Base-by-base conservation (phyloP, 441 rosid genomes). In the Populus hybrid region DNA sequence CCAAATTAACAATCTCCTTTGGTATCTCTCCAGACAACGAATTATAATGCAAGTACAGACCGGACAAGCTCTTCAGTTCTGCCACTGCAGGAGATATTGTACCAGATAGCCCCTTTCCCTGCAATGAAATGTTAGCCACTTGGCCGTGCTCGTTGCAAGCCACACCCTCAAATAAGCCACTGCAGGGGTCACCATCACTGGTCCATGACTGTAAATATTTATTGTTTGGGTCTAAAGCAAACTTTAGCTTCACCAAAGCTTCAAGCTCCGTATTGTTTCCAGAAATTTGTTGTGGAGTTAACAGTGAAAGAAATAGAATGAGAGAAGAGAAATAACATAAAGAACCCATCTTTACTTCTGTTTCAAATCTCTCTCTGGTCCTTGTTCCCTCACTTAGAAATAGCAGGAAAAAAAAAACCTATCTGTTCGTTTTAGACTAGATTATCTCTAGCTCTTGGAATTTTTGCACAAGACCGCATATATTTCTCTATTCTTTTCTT, bases 41-140 rank as follows among this genome's bases (percentile, higher is more conserved):
- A 75, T 96, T 96, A 84, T 90, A 96, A 66, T 96, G 99, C 81
- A 96, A 89, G 85, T 92, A 96, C 83, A 96, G 85, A 30, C 98
- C 98, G 18, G 93, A 89, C 88, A 96, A 86, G 87, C 91, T 86
- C 77, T 84, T 86, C 73, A 96, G 92, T 46, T 83, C 87, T 59
- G 92, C 92, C 9, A 96, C 57, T 10, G 95, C 92, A 10, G 94
- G 82, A 35, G 97, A 90, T 46, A 93, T 77, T 64, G 78, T 76
- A 61, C 97, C 89, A 34, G 91, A 78, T 38, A 91, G 88, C 72
- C 94, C 95, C 84, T 86, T 94, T 73, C 97, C 98, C 82, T 94
- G 98, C 23, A 96, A 83, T n/a, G 99, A 93, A 20, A 96, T 87
- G 86, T 93, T 96, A 2, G 95, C 92, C 6, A 96, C 95, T 40